Percentiles rank a stretch among this genome's conserved stretches.
phyloP scores from a whole-genome alignment of 2,329 filamentous ascomycete species.

The Aspergillus tamarii region DNA sequence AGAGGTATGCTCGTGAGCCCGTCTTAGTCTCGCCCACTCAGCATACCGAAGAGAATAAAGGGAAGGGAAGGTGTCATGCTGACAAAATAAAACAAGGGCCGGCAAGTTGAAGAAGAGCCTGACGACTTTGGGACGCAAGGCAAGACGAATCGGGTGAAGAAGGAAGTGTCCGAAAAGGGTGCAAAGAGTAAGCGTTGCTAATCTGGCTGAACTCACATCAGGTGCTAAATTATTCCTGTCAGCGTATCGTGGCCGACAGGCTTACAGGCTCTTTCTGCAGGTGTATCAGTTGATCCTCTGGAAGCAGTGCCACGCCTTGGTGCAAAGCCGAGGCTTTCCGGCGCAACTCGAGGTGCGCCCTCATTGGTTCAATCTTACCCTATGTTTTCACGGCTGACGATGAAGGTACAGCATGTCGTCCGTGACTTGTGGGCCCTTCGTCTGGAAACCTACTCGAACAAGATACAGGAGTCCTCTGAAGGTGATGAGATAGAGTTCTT shows the following conservation, averaged over 20 bases:
- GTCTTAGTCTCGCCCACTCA: neutral
- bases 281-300: conserved; percentile 82
- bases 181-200: conserved; percentile 46
- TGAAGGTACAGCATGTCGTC: conserved; percentile 58
- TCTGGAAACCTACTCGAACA: conserved; percentile 59
- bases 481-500: conserved; percentile 54
- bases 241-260: conserved; percentile 66
- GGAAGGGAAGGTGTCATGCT: too few relatives aligned
- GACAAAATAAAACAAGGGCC: conserved; percentile 31
- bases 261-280: conserved; percentile 78
- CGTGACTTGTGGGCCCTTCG: conserved; percentile 85
- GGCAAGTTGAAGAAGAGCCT: conserved; percentile 61
- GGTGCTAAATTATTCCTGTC: conserved; percentile 50
- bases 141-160: conserved; percentile 59
- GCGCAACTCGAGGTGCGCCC: conserved; percentile 68
- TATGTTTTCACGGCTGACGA: conserved; percentile 14
- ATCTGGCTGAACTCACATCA: neutral
- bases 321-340: conserved; percentile 68
- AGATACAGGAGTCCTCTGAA: conserved; percentile 42
- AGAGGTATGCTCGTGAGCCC: conserved; percentile 56
- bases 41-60: too few relatives aligned
- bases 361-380: neutral
- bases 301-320: conserved; percentile 76
- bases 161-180: conserved; percentile 56
- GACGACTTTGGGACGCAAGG: conserved; percentile 70